A percentile compares a stretch with the other conserved stretches of the same genome.
These are phyloP conservation scores for Lasiodiplodia gonubiensis DNA, from an alignment of 2,329 filamentous ascomycete species.

Conservation along the genomic window DNA sequence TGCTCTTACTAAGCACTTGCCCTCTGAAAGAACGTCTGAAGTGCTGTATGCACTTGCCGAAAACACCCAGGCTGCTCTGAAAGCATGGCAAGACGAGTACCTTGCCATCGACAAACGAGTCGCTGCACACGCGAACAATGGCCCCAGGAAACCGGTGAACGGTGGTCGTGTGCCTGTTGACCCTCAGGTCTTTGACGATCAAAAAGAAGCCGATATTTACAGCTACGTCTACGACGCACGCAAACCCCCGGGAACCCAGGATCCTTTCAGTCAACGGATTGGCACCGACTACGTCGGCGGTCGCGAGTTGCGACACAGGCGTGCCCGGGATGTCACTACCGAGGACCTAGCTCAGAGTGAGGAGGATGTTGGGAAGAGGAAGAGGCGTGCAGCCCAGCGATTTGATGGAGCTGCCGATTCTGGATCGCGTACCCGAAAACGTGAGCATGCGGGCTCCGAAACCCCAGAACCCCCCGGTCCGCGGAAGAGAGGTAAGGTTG, in stretches of 20 bases:
- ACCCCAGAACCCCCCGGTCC: conserved; percentile 44
- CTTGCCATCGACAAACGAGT: conserved; percentile 57
- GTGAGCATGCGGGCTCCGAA: conserved; percentile 36
- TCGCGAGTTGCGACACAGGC: conserved; percentile 54
- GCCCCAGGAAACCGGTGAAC: conserved; percentile 58
- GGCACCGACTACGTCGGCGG: conserved; percentile 52
- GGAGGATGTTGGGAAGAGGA: conserved; percentile 44
- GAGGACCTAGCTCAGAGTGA: conserved; percentile 41
- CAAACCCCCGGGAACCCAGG: conserved; percentile 57
- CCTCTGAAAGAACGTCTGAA: conserved; percentile 53
- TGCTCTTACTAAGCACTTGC: conserved; percentile 50
- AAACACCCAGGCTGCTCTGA: conserved; percentile 59
- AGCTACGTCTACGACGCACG: conserved; percentile 64
- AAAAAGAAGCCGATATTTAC: conserved; percentile 66
- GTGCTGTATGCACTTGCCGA: conserved; percentile 61
- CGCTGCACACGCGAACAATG: conserved; percentile 37
- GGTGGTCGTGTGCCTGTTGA: conserved; percentile 55
- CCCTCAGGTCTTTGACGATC: conserved; percentile 60
- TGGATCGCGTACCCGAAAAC: conserved; percentile 26
- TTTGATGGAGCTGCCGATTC: conserved; percentile 42
- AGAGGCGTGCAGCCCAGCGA: conserved; percentile 41
- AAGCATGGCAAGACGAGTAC: conserved; percentile 65
- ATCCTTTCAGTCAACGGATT: conserved; percentile 61
- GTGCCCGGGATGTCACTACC: conserved; percentile 41
- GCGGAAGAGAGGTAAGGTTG: conserved; percentile 37